Percentiles rank a stretch among this genome's conserved stretches.
phyloP scores from a whole-genome alignment of 208 protist genomes.

The Crithidia sp. region DNA sequence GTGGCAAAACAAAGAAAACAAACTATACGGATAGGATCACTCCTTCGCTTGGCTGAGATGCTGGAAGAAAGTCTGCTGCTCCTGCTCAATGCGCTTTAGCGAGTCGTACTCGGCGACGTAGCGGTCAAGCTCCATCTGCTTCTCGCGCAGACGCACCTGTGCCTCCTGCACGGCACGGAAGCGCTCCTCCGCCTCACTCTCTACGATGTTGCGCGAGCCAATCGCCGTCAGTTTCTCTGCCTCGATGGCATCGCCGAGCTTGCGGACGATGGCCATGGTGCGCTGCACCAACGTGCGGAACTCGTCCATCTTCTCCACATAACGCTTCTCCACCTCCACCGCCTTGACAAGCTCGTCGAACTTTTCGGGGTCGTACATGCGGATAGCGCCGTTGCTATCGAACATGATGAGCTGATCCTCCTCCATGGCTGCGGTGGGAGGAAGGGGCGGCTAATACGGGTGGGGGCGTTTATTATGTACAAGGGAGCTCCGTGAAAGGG shows the following conservation, averaged over 20 bases:
- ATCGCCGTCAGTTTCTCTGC: conserved; percentile 88
- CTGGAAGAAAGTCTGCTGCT: conserved; percentile 84
- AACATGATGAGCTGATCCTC: conserved; percentile 91
- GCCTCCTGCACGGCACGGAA: conserved; percentile 78
- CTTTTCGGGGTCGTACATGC: conserved; percentile 92
- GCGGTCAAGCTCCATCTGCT: conserved; percentile 90
- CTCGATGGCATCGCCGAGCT: conserved; percentile 83
- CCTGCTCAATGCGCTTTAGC: conserved; percentile 79
- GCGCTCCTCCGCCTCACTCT: conserved; percentile 88
- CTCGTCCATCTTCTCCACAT: conserved; percentile 85
- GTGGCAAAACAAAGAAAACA: background rate
- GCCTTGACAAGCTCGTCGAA: conserved; percentile 84
- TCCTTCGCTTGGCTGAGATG: conserved; percentile 74
- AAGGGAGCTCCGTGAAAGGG: background rate
- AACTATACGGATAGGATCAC: conserved; percentile 12
- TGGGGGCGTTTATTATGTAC: no score
- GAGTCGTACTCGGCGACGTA: conserved; percentile 90
- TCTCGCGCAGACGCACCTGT: conserved; percentile 85
- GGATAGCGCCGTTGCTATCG: conserved; percentile 85
- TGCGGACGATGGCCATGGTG: conserved; percentile 83
- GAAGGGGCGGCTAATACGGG: no score
- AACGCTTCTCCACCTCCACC: conserved; percentile 72
- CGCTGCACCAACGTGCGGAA: conserved; percentile 82
- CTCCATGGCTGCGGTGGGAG: conserved; percentile 47
- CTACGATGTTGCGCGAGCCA: conserved; percentile 85